Base-by-base conservation (phyloP, 192 early-diverging fungal species). In the Coemansia sp. region DNA sequence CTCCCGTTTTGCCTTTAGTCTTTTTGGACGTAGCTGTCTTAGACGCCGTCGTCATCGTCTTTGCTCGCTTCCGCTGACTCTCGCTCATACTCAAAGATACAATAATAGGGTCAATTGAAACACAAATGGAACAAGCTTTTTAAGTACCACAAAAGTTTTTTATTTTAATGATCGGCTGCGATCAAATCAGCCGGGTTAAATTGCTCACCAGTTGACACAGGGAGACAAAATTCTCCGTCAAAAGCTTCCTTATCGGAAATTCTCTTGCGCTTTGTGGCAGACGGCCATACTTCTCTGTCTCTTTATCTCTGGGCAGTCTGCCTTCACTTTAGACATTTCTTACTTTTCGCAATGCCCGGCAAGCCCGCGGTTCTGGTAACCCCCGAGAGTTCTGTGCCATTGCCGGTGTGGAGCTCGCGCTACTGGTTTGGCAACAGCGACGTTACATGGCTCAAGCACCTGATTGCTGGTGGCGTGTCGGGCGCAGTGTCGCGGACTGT, bases 401-500 rank as follows among this genome's bases (percentile, higher is more conserved):
- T 56, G 9, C 38, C 73, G 14, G 56, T 57, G 12, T 80, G 77
- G 77, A 81, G 79, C 67, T 81, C 79, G 40, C 69, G 79, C 18
- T 76, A 81, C 62, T 81, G 79, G 79, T 81, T 81, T 55, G 79
- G 79, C 60, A 55, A 72, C 62, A 50, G 51, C 61, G 76, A 79
- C 24, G 70, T 85, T 14, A 87, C 86, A 46, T 86, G 87, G 56
- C 69, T 87, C 58, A 92, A 89, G 69, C 87, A 92, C 61, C 65
- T 92, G 66, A 72, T 89, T 56, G 89, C 90, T 0, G 90, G 90
- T 25, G 90, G 90, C 38, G 77, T 86, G 18, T 89, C 90, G 9
- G 90, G 90, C 37, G 90, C 88, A 0, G 86, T 89, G 28, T 89
- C 88, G 63, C 83, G 90, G 42, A 92, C 90, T 1, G 88, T 86